These are phyloP conservation scores for Tremellales sp. DNA, from an alignment of 1,284 basidiomycete species.

Conservation along the genomic window DNA sequence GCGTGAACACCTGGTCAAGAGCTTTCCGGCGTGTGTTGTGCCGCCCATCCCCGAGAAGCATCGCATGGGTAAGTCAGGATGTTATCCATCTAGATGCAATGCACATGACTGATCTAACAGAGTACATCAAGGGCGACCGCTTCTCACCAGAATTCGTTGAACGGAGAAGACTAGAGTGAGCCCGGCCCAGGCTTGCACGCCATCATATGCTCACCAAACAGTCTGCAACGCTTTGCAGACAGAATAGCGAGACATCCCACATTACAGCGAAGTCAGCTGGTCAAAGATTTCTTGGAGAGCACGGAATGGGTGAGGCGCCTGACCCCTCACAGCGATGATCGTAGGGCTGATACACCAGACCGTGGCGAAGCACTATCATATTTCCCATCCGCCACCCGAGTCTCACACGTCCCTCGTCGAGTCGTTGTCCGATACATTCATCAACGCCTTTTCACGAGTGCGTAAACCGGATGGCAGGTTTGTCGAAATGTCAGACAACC, in stretches of 20 bases:
- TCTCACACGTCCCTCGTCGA: slow-evolving; percentile 78
- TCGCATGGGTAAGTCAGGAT: slow-evolving; percentile 66
- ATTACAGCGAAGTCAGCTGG: slow-evolving; percentile 81
- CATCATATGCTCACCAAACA: slow-evolving; percentile 44
- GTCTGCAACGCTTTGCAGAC: slow-evolving; percentile 88
- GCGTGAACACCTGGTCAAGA: slow-evolving; percentile 77
- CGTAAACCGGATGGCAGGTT: slow-evolving; percentile 96
- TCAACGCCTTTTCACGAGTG: slow-evolving; percentile 86
- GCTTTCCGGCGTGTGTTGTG: slow-evolving; percentile 95
- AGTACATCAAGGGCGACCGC: slow-evolving; percentile 95
- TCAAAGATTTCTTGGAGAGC: slow-evolving; percentile 89
- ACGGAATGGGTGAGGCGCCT: slow-evolving; percentile 81
- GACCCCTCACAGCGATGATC: background rate
- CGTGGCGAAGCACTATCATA: slow-evolving; percentile 91
- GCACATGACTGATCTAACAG: slow-evolving; percentile 49
- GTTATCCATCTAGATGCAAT: background rate
- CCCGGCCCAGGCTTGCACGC: too few relatives aligned
- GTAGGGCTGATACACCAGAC: slow-evolving; percentile 54
- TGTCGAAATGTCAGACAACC: slow-evolving; percentile 78
- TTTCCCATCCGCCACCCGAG: slow-evolving; percentile 82
- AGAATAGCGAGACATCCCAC: slow-evolving; percentile 88
- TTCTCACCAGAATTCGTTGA: slow-evolving; percentile 98
- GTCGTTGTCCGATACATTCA: slow-evolving; percentile 87
- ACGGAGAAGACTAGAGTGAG: slow-evolving; percentile 80
- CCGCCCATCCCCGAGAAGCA: slow-evolving; percentile 97